phyloP scores from a whole-genome alignment of 2,329 filamentous ascomycete genomes.

The Colletotrichum agaves region DNA sequence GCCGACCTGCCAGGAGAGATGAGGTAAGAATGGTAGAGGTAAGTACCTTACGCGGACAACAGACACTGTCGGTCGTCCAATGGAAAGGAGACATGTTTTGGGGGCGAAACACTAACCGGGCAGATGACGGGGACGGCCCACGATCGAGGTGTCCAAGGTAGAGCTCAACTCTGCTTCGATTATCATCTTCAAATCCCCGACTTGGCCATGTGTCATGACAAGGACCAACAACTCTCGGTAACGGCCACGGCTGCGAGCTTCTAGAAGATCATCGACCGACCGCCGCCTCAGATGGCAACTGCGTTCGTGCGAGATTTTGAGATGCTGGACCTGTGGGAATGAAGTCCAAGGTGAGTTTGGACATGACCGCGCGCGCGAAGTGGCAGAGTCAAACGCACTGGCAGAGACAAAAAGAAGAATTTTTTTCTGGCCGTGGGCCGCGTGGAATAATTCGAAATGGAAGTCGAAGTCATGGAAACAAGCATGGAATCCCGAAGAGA shows the following conservation, averaged over 20 bases:
- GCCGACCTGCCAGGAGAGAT: background rate
- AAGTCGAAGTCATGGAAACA: constrained; percentile 7
- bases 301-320: constrained; percentile 1
- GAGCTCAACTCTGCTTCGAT: background rate
- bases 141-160: background rate
- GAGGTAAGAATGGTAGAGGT: background rate
- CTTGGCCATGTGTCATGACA: constrained; percentile 1
- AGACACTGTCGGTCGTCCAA: background rate
- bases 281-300: background rate
- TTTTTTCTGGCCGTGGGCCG: background rate
- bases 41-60: background rate
- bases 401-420: background rate
- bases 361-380: background rate
- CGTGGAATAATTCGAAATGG: background rate
- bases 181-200: background rate
- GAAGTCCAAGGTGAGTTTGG: constrained; percentile 19
- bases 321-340: constrained; percentile 13
- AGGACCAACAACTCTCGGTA: background rate
- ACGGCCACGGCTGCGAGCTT: constrained; percentile 5
- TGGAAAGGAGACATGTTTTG: background rate
- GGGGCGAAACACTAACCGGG: constrained; percentile 16
- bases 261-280: background rate
- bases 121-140: background rate
- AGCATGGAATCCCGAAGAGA: constrained; percentile 26
- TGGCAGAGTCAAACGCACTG: background rate